Evolutionary conservation across 129 eudicot species (phyloP), one percentile per base, ranked within the genome.

Genomic region (Apium graveolens): DNA sequence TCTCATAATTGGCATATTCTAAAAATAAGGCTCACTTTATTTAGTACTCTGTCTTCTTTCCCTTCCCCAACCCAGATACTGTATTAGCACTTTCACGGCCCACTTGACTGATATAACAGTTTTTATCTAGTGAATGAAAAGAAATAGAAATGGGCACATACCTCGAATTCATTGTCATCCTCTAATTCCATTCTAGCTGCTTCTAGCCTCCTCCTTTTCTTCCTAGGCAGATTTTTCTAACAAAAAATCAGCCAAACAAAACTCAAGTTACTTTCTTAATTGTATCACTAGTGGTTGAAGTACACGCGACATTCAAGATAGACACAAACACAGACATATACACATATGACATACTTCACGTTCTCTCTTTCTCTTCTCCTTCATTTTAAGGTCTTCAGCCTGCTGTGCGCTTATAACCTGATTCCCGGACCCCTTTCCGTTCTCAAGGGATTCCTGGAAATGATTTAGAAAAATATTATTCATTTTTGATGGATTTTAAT

Each of bases 101-200:
- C 76, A 8, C 51, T 72, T 72, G 76, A 72, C 35, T 42, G 51
- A 39, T 32, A 3, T 72, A 26, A 42, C 51, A 21, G 35, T 72
- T 72, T 41, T 45, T 14, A 39, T n/a, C 7, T 7, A 72, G 2
- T 4, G 32, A 41, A 29, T 39, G 76, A 74, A 78, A 76, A 51
- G 73, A 57, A 48, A 24, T 60, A 41, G 43, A 0, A 37, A n/a
- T n/a, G 78, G 29, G 3, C 46, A 82, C 83, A 27, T 84, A 88
- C 98, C 89, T 87, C 88, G 49, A 69, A 77, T 71, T 83, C 98
- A 74, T 85, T 82, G 34, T 90, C 94, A 51, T 88, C 92, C 77
- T 92, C 99, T 76, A 95, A 82, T 87, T 79, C 85, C 86, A 91
- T 97, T 84, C 99, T 87, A 75, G 92, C 94, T 72, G 99, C 99